Evolutionary conservation across 2,329 filamentous ascomycete species (phyloP).

Genomic region (Alternaria metachromatica): DNA sequence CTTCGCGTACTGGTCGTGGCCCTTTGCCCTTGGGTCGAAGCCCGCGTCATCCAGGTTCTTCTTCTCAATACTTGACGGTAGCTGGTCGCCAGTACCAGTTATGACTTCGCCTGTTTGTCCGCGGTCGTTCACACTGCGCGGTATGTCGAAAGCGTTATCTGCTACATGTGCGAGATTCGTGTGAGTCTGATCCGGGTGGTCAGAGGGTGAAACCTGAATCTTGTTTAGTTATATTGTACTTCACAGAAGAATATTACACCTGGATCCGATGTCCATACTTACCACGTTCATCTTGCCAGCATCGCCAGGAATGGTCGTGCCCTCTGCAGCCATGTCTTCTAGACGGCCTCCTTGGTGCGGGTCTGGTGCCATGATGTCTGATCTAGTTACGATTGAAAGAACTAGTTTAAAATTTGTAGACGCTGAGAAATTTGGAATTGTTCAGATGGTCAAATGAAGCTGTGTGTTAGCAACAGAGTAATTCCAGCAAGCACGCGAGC

Average conservation of each 20-base stretch:
- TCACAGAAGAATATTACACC: neutral
- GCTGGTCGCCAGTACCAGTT: constrained; percentile 44
- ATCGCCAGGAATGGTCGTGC: constrained; percentile 53
- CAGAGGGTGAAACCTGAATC: constrained; percentile 54
- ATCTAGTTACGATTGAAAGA: neutral
- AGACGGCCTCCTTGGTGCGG: constrained; percentile 44
- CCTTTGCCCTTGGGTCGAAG: constrained; percentile 31
- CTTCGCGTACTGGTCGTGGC: constrained; percentile 31
- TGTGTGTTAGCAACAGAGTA: neutral
- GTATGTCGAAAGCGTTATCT: constrained; percentile 58
- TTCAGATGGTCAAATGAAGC: neutral
- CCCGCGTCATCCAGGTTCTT: constrained; percentile 38
- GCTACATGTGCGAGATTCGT: constrained; percentile 53
- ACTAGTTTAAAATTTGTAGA: neutral
- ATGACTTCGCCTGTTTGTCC: constrained; percentile 45
- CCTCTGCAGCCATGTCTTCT: constrained; percentile 44
- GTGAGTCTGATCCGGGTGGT: constrained; percentile 56
- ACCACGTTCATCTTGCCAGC: constrained; percentile 51
- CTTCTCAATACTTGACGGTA: constrained; percentile 39
- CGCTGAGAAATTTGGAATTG: neutral
- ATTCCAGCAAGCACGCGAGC: neutral
- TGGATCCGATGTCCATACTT: neutral
- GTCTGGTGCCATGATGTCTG: constrained; percentile 27
- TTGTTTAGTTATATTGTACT: neutral
- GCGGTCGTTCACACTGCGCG: constrained; percentile 42